Percentiles rank a stretch among this genome's conserved stretches.
Conservation (phyloP, 306 rosid species). For the Cicer yamashitae region DNA sequence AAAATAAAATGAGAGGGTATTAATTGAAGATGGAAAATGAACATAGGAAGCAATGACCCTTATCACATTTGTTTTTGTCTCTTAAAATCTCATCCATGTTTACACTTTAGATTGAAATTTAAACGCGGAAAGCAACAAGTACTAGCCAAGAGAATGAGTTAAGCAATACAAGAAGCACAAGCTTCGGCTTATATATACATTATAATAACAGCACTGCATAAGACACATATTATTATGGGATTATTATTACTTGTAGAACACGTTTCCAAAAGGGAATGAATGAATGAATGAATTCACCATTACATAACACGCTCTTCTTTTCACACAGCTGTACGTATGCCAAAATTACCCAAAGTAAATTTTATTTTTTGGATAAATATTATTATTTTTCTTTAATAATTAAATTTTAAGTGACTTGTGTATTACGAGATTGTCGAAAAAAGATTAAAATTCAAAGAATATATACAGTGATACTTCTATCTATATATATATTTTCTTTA, state of each 20-base stretch:
- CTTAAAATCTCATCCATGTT: background rate
- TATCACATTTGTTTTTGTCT: constrained; percentile 1
- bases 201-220: background rate
- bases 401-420: too few relatives aligned
- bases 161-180: constrained; percentile 40
- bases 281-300: background rate
- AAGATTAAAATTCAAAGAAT: too few relatives aligned
- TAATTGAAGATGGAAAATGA: constrained; percentile 63
- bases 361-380: background rate
- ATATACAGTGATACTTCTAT: too few relatives aligned
- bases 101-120: constrained; percentile 26
- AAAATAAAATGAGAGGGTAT: constrained; percentile 38
- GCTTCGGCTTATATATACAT: background rate
- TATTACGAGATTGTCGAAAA: too few relatives aligned
- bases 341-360: background rate
- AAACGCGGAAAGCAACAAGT: constrained; percentile 61
- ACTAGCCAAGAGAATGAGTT: background rate
- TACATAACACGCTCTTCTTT: background rate
- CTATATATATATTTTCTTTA: too few relatives aligned
- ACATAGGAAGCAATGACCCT: constrained; percentile 68
- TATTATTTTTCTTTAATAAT: too few relatives aligned
- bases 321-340: background rate
- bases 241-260: constrained; percentile 23
- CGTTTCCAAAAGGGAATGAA: constrained; percentile 40
- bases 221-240: background rate